Evolutionary conservation across 345 rosid genomes (phyloP), one percentile per base, ranked within the genome.

Genomic region (Moricandia arvensis): DNA sequence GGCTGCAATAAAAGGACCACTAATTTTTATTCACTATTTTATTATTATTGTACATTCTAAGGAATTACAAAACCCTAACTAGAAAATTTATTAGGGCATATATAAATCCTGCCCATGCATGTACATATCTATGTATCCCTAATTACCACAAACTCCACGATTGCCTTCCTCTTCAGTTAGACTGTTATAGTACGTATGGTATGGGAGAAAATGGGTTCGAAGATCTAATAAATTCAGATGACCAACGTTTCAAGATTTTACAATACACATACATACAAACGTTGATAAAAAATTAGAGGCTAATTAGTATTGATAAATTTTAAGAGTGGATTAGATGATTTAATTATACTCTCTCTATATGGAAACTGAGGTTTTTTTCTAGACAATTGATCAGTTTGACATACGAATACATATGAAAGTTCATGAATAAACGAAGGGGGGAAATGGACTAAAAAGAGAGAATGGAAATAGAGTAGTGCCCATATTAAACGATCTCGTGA

Each of bases 401-500:
- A 24, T 58, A 45, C 43, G 68, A 49, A 77, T 26, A 49, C n/a
- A 31, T 71, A 33, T 10, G 10, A 7, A 35, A 57, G 60, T 43
- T 33, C 33, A 41, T 33, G 18, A 65, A 72, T 64, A 58, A 72
- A 65, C 8, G 31, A 66, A 54, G 7, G 55, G 47, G 55, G 8
- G 18, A 77, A 76, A 41, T 1, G 54, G 51, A 8, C 31, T 26
- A 43, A 57, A 64, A 49, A 49, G 18, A 29, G 37, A 31, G 38
- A 11, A 59, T 16, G 41, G 9, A 72, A 65, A 60, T 73, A 78
- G 76, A 68, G 72, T 64, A 71, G 76, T 54, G 76, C 69, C 73
- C 76, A 68, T 67, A 78, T 73, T 29, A 73, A 72, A 73, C 43
- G 69, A 73, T 67, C 81, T 73, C 81, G 78, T 78, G 81, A 78